Conservation (phyloP, 495 filamentous ascomycete species). For the Collariella sp. region DNA sequence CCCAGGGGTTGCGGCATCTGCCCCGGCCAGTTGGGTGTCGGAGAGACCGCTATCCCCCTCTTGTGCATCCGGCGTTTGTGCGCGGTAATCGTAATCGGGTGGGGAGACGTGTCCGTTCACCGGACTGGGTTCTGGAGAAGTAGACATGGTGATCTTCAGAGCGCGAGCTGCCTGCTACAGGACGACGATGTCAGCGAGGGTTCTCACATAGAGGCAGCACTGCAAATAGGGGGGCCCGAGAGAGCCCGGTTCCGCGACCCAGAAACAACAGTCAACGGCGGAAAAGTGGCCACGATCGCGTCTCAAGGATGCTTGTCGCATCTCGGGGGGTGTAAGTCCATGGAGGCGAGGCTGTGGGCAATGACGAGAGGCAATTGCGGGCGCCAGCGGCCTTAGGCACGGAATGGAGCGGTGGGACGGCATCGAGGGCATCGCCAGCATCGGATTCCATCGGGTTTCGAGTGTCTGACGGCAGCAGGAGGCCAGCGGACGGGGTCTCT, state of each 20-base stretch:
- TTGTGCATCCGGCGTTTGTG: conserved; percentile 24
- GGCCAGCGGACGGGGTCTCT: conserved; percentile 21
- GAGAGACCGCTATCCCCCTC: conserved; percentile 42
- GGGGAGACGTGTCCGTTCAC: conserved; percentile 35
- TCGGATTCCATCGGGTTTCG: conserved; percentile 28
- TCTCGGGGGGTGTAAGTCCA: conserved; percentile 34
- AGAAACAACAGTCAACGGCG: conserved; percentile 21
- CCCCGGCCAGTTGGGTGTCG: conserved; percentile 33
- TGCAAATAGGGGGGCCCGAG: conserved; percentile 16
- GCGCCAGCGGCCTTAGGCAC: conserved; percentile 17
- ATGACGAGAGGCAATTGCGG: conserved; percentile 36
- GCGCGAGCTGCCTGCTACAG: conserved; percentile 36
- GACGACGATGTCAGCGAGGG: conserved; percentile 39
- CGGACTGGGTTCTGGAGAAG: conserved; percentile 39
- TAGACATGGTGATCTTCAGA: conserved; percentile 39
- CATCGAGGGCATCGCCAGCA: conserved; percentile 24
- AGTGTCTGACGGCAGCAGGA: conserved; percentile 25
- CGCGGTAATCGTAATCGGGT: conserved; percentile 20
- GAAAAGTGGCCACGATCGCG: conserved; percentile 10
- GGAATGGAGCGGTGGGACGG: conserved; percentile 7
- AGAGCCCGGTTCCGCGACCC: conserved; percentile 34
- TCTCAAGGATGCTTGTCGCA: conserved; percentile 39
- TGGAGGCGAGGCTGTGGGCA: conserved; percentile 36
- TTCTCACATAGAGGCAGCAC: conserved; percentile 13
- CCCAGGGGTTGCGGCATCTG: conserved; percentile 28